Conservation (phyloP, 371 early-diverging fungal genomes). For the Apophysomyces elegans region DNA sequence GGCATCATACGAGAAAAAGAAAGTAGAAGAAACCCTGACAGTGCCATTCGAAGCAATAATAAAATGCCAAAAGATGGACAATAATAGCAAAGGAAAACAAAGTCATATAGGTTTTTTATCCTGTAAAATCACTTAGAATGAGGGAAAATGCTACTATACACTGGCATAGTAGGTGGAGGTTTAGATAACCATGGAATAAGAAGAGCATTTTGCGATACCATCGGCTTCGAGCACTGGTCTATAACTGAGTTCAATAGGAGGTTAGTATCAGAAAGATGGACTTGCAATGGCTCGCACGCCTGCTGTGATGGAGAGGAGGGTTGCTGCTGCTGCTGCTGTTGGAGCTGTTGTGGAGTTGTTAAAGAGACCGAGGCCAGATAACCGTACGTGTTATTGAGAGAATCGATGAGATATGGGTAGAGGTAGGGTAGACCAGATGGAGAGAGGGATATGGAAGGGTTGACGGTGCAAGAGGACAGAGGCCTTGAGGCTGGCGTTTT, state of each 20-base stretch:
- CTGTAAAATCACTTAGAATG: background rate
- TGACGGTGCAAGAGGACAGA: background rate
- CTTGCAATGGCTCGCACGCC: background rate
- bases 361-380: too few species aligned
- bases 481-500: background rate
- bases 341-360: too few species aligned
- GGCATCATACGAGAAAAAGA: too few species aligned
- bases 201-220: background rate
- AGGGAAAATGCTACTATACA: background rate
- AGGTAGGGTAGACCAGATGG: background rate
- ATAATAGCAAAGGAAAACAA: background rate
- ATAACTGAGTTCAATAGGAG: background rate
- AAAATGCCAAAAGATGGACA: background rate
- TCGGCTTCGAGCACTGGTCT: background rate
- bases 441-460: background rate
- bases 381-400: background rate
- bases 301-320: background rate
- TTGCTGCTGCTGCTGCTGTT: too few species aligned
- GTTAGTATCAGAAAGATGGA: background rate
- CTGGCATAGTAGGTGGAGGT: background rate
- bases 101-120: background rate
- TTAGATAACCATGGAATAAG: conserved; percentile 1
- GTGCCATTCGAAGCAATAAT: background rate
- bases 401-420: background rate
- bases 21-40: too few species aligned